A percentile compares a stretch with the other conserved stretches of the same genome.
Evolutionary conservation across 805 yeast species (phyloP).

Genomic region (Kluyveromyces dobzhanskii): DNA sequence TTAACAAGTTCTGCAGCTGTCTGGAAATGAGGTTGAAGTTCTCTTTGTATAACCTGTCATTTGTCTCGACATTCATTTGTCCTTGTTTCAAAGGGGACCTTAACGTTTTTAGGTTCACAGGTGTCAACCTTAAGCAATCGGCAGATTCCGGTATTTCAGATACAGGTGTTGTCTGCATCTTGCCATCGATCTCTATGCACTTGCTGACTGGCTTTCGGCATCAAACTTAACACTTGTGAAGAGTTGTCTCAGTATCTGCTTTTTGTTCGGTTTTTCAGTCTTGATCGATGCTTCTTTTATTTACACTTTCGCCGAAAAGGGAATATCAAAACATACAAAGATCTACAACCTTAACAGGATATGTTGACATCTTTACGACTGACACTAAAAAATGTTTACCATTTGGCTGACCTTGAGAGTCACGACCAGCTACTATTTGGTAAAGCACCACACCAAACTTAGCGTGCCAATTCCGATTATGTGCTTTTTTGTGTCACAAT

Average conservation of each 20-base stretch:
- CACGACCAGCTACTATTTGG: no score
- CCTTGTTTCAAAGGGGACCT: constrained; percentile 13
- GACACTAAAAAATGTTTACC: neutral
- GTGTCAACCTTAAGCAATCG: constrained; percentile 25
- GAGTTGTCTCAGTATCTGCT: no score
- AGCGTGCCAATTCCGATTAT: no score
- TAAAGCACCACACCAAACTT: no score
- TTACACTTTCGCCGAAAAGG: constrained; percentile 2
- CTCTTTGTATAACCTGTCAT: constrained; percentile 20
- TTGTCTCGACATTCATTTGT: constrained; percentile 5
- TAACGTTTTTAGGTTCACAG: constrained; percentile 17
- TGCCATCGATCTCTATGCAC: neutral
- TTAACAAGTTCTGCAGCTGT: constrained; percentile 26
- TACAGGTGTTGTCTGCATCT: constrained; percentile 4
- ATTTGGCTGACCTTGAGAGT: no score
- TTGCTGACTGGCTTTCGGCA: neutral
- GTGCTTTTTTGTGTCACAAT: no score
- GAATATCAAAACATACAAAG: neutral
- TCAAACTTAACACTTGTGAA: no score
- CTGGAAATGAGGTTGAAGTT: constrained; percentile 25
- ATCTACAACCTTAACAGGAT: neutral
- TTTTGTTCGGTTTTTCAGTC: neutral
- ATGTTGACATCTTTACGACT: neutral
- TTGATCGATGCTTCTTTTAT: neutral
- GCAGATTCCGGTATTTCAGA: constrained; percentile 8